A percentile compares a stretch with the other conserved stretches of the same genome.
These are phyloP conservation scores for Morella rubra DNA, from an alignment of 306 rosid genomes.

Conservation along the genomic window DNA sequence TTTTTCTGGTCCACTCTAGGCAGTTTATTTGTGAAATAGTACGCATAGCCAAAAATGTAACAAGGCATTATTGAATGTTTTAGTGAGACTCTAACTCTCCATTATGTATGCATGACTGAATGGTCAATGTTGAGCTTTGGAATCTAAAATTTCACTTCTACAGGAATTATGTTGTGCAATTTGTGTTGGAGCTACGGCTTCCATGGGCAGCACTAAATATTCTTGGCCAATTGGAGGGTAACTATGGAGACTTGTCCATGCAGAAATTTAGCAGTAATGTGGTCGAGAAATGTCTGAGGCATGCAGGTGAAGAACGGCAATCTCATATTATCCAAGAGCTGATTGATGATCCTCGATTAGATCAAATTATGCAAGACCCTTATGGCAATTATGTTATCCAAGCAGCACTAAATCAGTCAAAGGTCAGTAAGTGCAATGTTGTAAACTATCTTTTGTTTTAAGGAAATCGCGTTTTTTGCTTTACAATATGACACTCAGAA, in stretches of 20 bases:
- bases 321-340: conserved; percentile 37
- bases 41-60: too few species aligned
- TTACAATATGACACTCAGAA: not conserved
- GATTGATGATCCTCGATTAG: conserved; percentile 34
- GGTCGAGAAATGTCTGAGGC: conserved; percentile 51
- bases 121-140: not conserved
- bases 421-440: conserved; percentile 33
- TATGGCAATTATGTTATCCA: conserved; percentile 57
- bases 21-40: too few species aligned
- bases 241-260: conserved; percentile 44
- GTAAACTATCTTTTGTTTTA: not conserved
- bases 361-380: conserved; percentile 58
- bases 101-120: not conserved
- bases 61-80: not conserved
- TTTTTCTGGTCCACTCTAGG: too few species aligned
- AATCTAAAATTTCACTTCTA: conserved; percentile 14
- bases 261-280: conserved; percentile 63
- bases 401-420: conserved; percentile 41
- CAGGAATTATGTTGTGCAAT: conserved; percentile 72
- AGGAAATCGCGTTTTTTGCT: not conserved
- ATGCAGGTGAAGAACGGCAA: conserved; percentile 26
- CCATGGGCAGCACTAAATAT: conserved; percentile 43
- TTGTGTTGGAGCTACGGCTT: conserved; percentile 41
- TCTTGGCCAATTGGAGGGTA: conserved; percentile 44
- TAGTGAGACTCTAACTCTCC: not conserved